Conservation (phyloP, 164 flowering plant species). For the Pachysandra terminalis region DNA sequence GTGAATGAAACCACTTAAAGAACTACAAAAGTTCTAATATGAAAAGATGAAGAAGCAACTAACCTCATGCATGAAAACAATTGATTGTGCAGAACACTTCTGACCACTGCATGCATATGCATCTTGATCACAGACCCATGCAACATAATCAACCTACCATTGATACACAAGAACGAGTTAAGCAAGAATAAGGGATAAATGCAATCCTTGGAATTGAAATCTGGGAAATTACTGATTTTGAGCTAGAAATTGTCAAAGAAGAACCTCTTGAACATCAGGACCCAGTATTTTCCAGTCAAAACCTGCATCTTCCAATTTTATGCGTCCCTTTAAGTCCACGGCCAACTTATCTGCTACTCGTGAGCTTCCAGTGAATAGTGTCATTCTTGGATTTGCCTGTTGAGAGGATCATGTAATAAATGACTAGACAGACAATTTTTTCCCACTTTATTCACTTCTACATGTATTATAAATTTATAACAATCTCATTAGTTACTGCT, state of each 20-base stretch:
- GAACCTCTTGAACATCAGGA: slow-evolving; percentile 94
- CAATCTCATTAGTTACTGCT: too few species aligned
- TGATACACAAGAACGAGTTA: slow-evolving; percentile 6
- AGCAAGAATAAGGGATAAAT: slow-evolving; percentile 4
- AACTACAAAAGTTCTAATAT: too few species aligned
- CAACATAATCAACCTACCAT: slow-evolving; percentile 86
- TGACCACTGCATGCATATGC: slow-evolving; percentile 99
- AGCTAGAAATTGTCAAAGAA: not conserved
- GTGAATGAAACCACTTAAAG: too few species aligned
- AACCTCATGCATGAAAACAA: slow-evolving; percentile 96
- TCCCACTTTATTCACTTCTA: not conserved
- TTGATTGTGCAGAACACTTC: slow-evolving; percentile 96
- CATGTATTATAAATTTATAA: too few species aligned
- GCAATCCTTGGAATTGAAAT: slow-evolving; percentile 6
- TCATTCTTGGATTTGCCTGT: slow-evolving; percentile 93
- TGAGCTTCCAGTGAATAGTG: slow-evolving; percentile 96
- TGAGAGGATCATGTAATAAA: slow-evolving; percentile 3
- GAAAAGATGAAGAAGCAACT: slow-evolving; percentile 8
- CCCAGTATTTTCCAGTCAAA: slow-evolving; percentile 98
- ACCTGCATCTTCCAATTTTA: slow-evolving; percentile 98
- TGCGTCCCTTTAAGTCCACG: slow-evolving; percentile 75
- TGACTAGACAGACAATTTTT: not conserved
- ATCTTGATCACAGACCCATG: slow-evolving; percentile 99
- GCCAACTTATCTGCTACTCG: slow-evolving; percentile 96
- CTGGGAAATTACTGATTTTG: not conserved